A percentile compares a stretch with the other conserved stretches of the same genome.
Conservation (phyloP, 2,329 filamentous ascomycete genomes). For the Fusarium xyrophilum region DNA sequence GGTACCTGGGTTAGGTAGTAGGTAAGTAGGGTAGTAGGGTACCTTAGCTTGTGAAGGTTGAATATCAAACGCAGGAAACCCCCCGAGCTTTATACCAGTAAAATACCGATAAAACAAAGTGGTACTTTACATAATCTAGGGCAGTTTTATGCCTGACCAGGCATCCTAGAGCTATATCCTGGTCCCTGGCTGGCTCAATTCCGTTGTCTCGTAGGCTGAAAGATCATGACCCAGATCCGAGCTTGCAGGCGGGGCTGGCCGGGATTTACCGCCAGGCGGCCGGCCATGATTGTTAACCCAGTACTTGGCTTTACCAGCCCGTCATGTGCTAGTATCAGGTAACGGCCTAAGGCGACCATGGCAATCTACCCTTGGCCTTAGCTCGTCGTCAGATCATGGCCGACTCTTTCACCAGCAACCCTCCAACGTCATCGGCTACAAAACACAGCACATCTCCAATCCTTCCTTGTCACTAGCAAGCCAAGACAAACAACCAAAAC, state of each 20-base stretch:
- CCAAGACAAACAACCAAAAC: constrained; percentile 6
- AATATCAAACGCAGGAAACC: background rate
- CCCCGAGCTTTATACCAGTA: background rate
- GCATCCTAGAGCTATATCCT: constrained; percentile 17
- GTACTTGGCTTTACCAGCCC: constrained; percentile 3
- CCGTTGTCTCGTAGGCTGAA: constrained; percentile 28
- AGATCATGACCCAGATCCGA: constrained; percentile 26
- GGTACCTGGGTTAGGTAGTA: too few relatives aligned
- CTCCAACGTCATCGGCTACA: constrained; percentile 41
- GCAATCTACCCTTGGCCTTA: constrained; percentile 3
- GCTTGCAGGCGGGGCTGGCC: constrained; percentile 26
- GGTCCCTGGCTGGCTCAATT: constrained; percentile 18
- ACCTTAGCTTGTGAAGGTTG: background rate
- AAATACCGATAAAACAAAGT: background rate
- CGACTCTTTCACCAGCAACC: constrained; percentile 26
- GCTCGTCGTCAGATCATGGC: constrained; percentile 39
- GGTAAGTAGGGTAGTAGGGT: too few relatives aligned
- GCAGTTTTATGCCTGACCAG: background rate
- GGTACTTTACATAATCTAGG: background rate
- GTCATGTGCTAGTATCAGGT: background rate
- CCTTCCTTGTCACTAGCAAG: constrained; percentile 14
- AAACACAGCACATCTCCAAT: constrained; percentile 28
- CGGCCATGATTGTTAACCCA: constrained; percentile 13
- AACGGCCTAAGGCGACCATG: constrained; percentile 15
- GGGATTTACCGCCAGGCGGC: constrained; percentile 37